Evolutionary conservation across 148 eudicot genomes (phyloP), one percentile per base, ranked within the genome.

Genomic region (Spergularia marina): DNA sequence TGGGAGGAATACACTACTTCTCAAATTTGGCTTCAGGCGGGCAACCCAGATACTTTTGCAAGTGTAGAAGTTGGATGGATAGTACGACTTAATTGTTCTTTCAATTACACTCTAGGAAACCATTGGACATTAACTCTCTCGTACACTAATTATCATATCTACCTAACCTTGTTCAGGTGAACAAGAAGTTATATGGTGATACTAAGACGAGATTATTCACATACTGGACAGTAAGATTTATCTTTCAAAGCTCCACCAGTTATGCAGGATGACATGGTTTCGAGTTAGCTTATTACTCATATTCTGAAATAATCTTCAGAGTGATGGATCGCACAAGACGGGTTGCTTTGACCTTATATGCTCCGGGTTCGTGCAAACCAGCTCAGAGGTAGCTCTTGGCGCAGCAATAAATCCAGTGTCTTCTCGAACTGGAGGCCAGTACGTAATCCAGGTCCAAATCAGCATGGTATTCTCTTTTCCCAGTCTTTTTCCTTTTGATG

Each of bases 341-440:
- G 96, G 92, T 6, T 91, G 91, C 77, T 89, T 86, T 72, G 92
- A 89, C 69, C 83, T 87, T 16, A 77, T 87, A 5, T 91, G 96
- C 65, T 85, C 89, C 20, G 96, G 96, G 34, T 91, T 91, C 66
- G 87, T 91, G 53, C 96, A 89, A 80, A 86, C 85, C 6, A 89
- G 77, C 85, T 47, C 74, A 18, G 83, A 87, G 77, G 51, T 89
- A 58, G 91, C 90, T 44, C 85, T 91, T 20, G 92, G 91, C 23
- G 92, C 85, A 65, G 84, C 87, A 36, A 64, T 91, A 21, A 60
- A 67, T 70, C 86, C 87, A 56, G 68, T 91, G 77, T 84, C 91
- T 17, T 56, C 71, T 13, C 79, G 65, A 21, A 21, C 15, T 16
- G 82, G 88, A 8, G 77, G 76, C 1, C 89, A 86, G 14, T 84